A percentile compares a stretch with the other conserved stretches of the same genome.
Conservation (phyloP, 2,329 filamentous ascomycete species). For the Stemphylium lycopersici region DNA sequence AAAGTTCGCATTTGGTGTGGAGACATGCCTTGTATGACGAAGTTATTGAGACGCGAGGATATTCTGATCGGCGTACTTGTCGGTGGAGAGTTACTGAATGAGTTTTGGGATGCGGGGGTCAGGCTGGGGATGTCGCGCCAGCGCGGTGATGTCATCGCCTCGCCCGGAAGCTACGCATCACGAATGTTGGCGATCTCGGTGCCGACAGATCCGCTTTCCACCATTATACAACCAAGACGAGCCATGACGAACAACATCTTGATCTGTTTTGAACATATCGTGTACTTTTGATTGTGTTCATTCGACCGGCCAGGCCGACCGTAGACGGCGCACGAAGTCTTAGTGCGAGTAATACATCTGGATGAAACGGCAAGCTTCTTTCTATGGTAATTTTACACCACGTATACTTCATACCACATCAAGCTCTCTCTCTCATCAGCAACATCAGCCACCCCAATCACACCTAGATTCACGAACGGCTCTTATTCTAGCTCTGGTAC, state of each 20-base stretch:
- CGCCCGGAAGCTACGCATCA: conserved; percentile 22
- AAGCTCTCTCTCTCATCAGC: too few species aligned
- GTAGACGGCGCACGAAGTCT: background rate
- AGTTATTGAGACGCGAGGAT: background rate
- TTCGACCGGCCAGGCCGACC: background rate
- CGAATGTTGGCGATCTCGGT: background rate
- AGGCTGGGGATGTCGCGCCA: conserved; percentile 20
- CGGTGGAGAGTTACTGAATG: conserved; percentile 25
- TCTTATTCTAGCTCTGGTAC: too few species aligned
- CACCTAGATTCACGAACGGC: too few species aligned
- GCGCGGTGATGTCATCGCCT: conserved; percentile 30
- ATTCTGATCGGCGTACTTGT: conserved; percentile 17
- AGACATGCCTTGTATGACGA: conserved; percentile 14
- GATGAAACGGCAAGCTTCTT: too few species aligned
- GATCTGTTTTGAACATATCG: background rate
- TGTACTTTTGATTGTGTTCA: background rate
- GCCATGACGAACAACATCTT: background rate
- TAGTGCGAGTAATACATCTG: background rate
- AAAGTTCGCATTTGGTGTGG: background rate
- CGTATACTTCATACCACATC: too few species aligned
- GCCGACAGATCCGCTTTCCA: conserved; percentile 5
- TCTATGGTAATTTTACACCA: too few species aligned
- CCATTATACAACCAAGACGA: too few species aligned
- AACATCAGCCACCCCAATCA: too few species aligned
- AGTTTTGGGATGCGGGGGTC: conserved; percentile 21